A percentile compares a stretch with the other conserved stretches of the same genome.
Conservation (phyloP, 306 rosid species). For the Lagenaria siceraria region DNA sequence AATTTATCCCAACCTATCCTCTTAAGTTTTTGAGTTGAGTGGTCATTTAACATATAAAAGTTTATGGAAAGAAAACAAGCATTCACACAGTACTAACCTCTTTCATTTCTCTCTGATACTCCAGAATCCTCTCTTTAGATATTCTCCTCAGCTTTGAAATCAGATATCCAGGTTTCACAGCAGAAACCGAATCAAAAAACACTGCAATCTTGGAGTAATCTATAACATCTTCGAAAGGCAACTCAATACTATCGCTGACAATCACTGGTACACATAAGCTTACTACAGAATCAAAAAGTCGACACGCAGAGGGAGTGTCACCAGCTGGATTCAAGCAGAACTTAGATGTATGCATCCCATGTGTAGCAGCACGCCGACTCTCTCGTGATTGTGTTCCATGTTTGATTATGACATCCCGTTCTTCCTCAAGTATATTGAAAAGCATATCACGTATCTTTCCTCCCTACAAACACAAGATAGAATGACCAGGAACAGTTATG, state of each 20-base stretch:
- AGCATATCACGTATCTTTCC: constrained; percentile 84
- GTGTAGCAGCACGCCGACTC: constrained; percentile 80
- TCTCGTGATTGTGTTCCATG: constrained; percentile 94
- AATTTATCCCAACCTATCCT: not conserved
- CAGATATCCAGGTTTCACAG: constrained; percentile 53
- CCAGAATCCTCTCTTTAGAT: constrained; percentile 41
- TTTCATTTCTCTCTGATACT: constrained; percentile 70
- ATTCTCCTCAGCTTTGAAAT: constrained; percentile 49
- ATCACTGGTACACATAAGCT: constrained; percentile 91
- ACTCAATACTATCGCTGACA: constrained; percentile 67
- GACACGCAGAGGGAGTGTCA: constrained; percentile 96
- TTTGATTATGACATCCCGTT: constrained; percentile 52
- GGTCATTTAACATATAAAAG: not conserved
- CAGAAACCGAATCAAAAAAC: constrained; percentile 57
- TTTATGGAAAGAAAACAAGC: not conserved
- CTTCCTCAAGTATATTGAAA: constrained; percentile 67
- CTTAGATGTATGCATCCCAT: constrained; percentile 86
- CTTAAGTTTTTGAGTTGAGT: not conserved
- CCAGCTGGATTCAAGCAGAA: constrained; percentile 97
- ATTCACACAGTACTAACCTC: constrained; percentile 37
- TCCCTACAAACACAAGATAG: constrained; percentile 36
- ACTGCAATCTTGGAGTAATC: constrained; percentile 77
- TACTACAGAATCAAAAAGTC: constrained; percentile 86
- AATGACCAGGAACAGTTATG: not conserved
- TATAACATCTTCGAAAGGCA: constrained; percentile 85